Evolutionary conservation across 495 filamentous ascomycete species (phyloP).

Genomic region (Hypoxylon lenormandii): DNA sequence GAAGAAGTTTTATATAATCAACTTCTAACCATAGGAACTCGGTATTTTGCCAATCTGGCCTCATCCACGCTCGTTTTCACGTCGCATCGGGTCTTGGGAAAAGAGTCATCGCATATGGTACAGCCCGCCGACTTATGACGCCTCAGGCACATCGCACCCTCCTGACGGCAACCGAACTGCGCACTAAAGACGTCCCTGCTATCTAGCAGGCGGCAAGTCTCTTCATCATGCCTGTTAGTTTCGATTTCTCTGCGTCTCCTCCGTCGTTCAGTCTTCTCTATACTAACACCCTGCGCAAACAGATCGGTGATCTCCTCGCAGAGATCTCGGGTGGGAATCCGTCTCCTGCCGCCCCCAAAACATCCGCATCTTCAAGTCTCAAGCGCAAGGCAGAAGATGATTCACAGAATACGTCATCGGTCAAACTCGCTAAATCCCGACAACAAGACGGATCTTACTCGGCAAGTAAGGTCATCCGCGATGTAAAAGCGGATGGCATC

Average conservation of each 20-base stretch:
- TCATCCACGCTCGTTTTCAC: slow-evolving; percentile 24
- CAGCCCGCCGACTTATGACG: slow-evolving; percentile 44
- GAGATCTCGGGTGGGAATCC: slow-evolving; percentile 65
- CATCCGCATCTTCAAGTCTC: slow-evolving; percentile 44
- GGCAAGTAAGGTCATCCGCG: slow-evolving; percentile 44
- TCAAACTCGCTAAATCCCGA: slow-evolving; percentile 45
- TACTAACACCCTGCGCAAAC: slow-evolving; percentile 40
- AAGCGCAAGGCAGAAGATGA: slow-evolving; percentile 69
- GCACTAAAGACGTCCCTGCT: slow-evolving; percentile 13
- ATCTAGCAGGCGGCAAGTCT: slow-evolving; percentile 29
- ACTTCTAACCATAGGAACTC: neutral
- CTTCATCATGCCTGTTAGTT: slow-evolving; percentile 48
- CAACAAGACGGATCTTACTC: slow-evolving; percentile 46
- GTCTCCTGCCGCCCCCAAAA: slow-evolving; percentile 48
- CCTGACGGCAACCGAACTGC: slow-evolving; percentile 43
- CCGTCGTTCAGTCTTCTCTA: slow-evolving; percentile 8
- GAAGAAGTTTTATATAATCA: neutral
- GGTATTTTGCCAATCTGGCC: slow-evolving; percentile 9
- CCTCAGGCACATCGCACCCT: slow-evolving; percentile 39
- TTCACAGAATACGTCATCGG: slow-evolving; percentile 42
- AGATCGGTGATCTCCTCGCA: slow-evolving; percentile 68
- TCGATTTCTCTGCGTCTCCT: slow-evolving; percentile 27
- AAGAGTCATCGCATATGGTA: slow-evolving; percentile 44
- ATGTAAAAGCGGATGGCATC: slow-evolving; percentile 46
- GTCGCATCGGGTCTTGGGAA: slow-evolving; percentile 32